Evolutionary conservation across 2,329 filamentous ascomycete species (phyloP).

Genomic region (Paracorniculantispora psalliotae): DNA sequence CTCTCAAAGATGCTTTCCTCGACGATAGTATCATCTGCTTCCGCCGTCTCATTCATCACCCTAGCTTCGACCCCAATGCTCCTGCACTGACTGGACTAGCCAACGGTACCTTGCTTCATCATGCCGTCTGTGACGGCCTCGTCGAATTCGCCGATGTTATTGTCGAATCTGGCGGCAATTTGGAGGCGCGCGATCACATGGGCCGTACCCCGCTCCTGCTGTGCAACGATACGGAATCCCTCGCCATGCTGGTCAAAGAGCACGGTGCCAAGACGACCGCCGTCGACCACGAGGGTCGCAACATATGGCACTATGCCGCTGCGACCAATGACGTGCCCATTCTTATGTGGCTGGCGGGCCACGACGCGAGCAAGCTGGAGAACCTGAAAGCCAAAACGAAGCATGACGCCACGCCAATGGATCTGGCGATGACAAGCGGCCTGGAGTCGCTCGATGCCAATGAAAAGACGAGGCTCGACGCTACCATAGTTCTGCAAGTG

Average conservation of each 20-base stretch:
- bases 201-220: constrained; percentile 34
- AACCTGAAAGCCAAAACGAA: constrained; percentile 23
- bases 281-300: constrained; percentile 27
- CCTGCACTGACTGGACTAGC: constrained; percentile 11
- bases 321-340: constrained; percentile 27
- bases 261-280: constrained; percentile 25
- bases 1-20: constrained; percentile 24
- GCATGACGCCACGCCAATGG: constrained; percentile 26
- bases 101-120: constrained; percentile 27
- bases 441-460: not conserved
- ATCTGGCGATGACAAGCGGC: constrained; percentile 23
- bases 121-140: constrained; percentile 23
- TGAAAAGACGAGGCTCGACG: not conserved
- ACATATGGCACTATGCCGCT: constrained; percentile 34
- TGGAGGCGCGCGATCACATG: constrained; percentile 23
- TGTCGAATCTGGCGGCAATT: constrained; percentile 22
- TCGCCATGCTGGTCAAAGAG: constrained; percentile 24
- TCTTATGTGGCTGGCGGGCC: constrained; percentile 25
- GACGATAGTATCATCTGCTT: constrained; percentile 22
- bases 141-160: constrained; percentile 25
- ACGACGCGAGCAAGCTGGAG: constrained; percentile 24
- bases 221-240: constrained; percentile 22
- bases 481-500: not conserved
- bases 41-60: constrained; percentile 24
- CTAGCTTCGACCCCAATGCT: constrained; percentile 27